Conservation (phyloP, 148 eudicot species). For the Vaccinium corymbosum region DNA sequence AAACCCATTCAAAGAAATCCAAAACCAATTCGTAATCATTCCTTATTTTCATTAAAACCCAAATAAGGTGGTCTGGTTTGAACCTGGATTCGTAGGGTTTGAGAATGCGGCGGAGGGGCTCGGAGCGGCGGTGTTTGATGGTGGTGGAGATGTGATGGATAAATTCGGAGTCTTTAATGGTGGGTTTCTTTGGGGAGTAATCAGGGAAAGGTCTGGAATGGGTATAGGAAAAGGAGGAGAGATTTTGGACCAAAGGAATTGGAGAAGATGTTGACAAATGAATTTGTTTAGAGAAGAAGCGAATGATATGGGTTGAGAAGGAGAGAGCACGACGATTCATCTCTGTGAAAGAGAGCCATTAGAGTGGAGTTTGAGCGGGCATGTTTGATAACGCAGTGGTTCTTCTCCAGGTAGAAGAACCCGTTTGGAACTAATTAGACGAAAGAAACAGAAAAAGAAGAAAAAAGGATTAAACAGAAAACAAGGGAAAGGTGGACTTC, state of each 20-base stretch:
- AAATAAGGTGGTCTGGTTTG: conserved; percentile 61
- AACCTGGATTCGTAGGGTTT: conserved; percentile 65
- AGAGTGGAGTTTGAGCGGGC: background rate
- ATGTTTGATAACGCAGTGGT: background rate
- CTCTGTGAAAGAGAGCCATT: background rate
- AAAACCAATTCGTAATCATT: conserved; percentile 57
- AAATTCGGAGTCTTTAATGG: conserved; percentile 62
- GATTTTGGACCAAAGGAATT: conserved; percentile 23
- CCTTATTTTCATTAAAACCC: conserved; percentile 77
- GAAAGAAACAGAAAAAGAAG: too few species aligned
- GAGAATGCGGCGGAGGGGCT: conserved; percentile 51
- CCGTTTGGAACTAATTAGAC: too few species aligned
- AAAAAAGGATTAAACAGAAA: too few species aligned
- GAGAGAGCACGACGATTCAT: conserved; percentile 1
- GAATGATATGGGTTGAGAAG: background rate
- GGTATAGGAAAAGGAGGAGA: conserved; percentile 35
- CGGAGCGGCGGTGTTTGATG: conserved; percentile 59
- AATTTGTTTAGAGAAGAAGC: background rate
- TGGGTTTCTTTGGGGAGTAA: conserved; percentile 71
- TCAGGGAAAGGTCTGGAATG: conserved; percentile 62
- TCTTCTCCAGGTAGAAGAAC: background rate
- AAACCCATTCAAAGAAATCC: conserved; percentile 70
- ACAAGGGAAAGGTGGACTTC: too few species aligned
- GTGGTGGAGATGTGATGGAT: conserved; percentile 56
- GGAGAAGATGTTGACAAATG: background rate